Percentiles rank a stretch among this genome's conserved stretches.
These are phyloP conservation scores for Malassezia nana DNA, from an alignment of 1,284 basidiomycete genomes.

Conservation along the genomic window DNA sequence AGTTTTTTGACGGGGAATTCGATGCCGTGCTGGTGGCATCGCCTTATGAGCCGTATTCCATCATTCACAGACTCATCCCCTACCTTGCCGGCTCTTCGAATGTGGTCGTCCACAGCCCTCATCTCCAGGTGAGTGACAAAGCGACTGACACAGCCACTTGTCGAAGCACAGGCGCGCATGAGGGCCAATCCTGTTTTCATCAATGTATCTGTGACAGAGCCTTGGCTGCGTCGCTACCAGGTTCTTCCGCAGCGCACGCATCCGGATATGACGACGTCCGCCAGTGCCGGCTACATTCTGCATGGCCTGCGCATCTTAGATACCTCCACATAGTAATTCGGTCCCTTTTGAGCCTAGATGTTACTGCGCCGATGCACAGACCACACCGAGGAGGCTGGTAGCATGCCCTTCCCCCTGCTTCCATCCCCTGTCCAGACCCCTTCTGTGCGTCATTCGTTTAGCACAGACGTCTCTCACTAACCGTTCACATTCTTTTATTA, in stretches of 20 bases:
- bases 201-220: constrained; percentile 71
- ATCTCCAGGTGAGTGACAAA: constrained; percentile 51
- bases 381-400: not conserved
- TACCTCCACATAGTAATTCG: constrained; percentile 2
- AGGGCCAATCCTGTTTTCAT: constrained; percentile 62
- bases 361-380: not conserved
- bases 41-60: constrained; percentile 74
- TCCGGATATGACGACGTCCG: constrained; percentile 83
- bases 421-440: not conserved
- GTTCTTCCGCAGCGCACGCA: constrained; percentile 90
- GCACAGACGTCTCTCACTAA: not conserved
- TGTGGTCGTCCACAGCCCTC: constrained; percentile 75
- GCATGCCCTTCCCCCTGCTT: not conserved
- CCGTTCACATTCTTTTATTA: not conserved
- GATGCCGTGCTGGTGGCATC: constrained; percentile 63
- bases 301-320: constrained; percentile 64
- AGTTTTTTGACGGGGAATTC: constrained; percentile 67
- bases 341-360: not conserved
- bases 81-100: constrained; percentile 75
- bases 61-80: constrained; percentile 63
- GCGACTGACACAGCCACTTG: constrained; percentile 53
- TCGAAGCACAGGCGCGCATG: constrained; percentile 66
- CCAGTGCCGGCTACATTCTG: constrained; percentile 77
- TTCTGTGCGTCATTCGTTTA: not conserved
- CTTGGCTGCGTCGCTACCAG: constrained; percentile 83